phyloP scores from a whole-genome alignment of 257 asterid genomes.

The Solanum clarkiae region DNA sequence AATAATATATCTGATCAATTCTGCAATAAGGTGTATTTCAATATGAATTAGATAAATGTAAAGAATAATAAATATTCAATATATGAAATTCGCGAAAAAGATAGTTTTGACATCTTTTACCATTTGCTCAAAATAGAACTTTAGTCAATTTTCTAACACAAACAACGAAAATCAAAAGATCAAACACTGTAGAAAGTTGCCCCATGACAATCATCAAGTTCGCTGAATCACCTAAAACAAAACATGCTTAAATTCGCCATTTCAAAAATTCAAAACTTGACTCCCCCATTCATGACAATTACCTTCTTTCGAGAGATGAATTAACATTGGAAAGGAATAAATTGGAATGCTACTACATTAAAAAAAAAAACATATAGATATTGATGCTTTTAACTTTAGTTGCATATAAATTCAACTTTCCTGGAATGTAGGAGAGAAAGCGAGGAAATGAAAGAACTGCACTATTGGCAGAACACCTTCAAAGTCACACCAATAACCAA shows the following conservation, averaged over 20 bases:
- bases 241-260: not conserved
- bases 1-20: not conserved
- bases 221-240: not conserved
- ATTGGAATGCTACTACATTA: not conserved
- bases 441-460: not conserved
- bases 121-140: not conserved
- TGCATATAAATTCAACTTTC: not conserved
- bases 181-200: not conserved
- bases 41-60: not conserved
- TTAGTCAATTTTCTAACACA: not conserved
- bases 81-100: no score
- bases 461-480: slow-evolving; percentile 3
- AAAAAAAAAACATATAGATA: not conserved
- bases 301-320: not conserved
- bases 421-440: not conserved
- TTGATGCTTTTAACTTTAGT: not conserved
- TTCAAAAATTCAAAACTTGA: not conserved
- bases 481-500: slow-evolving; percentile 26
- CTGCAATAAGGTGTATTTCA: not conserved
- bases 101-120: not conserved
- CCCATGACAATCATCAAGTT: not conserved
- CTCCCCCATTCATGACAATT: not conserved
- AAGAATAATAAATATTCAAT: no score
- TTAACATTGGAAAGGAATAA: no score
- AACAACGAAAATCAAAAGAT: not conserved